Percentiles rank a stretch among this genome's conserved stretches.
Evolutionary conservation across 495 filamentous ascomycete species (phyloP).

Genomic region (Penicillium tannophilum): DNA sequence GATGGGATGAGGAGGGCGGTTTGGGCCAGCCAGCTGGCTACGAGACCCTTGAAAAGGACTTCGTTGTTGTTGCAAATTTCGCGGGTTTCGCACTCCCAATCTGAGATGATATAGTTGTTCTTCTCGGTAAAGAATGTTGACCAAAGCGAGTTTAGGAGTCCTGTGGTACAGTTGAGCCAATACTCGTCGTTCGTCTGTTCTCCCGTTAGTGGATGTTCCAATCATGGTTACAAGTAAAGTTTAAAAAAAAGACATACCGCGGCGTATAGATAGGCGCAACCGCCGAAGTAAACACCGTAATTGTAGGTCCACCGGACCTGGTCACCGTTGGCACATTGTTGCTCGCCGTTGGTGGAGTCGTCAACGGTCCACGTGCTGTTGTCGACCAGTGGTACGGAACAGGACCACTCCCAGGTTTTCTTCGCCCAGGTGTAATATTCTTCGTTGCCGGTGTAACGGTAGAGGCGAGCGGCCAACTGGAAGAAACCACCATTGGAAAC

Average conservation of each 20-base stretch:
- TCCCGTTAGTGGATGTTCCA: constrained; percentile 14
- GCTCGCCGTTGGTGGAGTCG: constrained; percentile 59
- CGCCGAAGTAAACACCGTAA: constrained; percentile 66
- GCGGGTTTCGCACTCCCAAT: constrained; percentile 65
- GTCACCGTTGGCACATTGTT: constrained; percentile 56
- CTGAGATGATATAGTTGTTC: constrained; percentile 55
- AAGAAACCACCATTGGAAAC: constrained; percentile 76
- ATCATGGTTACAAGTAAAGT: not conserved
- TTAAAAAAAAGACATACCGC: constrained; percentile 35
- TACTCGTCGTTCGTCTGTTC: constrained; percentile 23
- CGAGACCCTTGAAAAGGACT: constrained; percentile 78
- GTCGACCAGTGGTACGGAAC: constrained; percentile 49
- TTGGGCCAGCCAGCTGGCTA: constrained; percentile 73
- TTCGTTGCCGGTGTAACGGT: constrained; percentile 66
- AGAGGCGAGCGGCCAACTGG: constrained; percentile 69
- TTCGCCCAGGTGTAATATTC: constrained; percentile 72
- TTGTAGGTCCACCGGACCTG: constrained; percentile 70
- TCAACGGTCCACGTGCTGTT: constrained; percentile 51
- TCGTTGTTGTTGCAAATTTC: constrained; percentile 69
- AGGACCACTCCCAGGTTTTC: constrained; percentile 68
- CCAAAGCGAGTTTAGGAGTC: constrained; percentile 53
- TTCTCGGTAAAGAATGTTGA: constrained; percentile 47
- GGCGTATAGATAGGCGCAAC: constrained; percentile 73
- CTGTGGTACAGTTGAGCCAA: constrained; percentile 57
- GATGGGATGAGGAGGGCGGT: constrained; percentile 65